Conservation (phyloP, 768 basidiomycete genomes). For the Pleurotus salmoneostramineus region DNA sequence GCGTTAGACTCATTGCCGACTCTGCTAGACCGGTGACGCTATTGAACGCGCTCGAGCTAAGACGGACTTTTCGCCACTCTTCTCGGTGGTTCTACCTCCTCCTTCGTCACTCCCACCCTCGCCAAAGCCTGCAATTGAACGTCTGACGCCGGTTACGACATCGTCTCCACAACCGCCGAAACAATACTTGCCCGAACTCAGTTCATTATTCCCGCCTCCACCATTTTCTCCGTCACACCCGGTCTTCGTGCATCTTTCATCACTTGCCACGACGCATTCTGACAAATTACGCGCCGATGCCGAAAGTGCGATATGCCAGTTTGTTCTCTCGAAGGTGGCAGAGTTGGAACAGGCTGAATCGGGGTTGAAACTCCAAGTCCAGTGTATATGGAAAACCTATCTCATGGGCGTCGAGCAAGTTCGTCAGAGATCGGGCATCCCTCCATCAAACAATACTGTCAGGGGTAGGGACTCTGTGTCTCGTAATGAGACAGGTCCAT, state of each 20-base stretch:
- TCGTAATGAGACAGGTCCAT: slow-evolving; percentile 18
- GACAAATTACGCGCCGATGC: slow-evolving; percentile 49
- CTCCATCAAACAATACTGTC: slow-evolving; percentile 11
- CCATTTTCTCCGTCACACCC: slow-evolving; percentile 77
- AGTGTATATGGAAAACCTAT: slow-evolving; percentile 60
- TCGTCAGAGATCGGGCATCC: slow-evolving; percentile 28
- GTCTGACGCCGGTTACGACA: slow-evolving; percentile 6
- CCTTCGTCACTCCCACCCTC: slow-evolving; percentile 12
- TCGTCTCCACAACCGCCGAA: slow-evolving; percentile 24
- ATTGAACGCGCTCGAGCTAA: slow-evolving; percentile 34
- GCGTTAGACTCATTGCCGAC: slow-evolving; percentile 7
- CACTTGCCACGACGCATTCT: slow-evolving; percentile 52
- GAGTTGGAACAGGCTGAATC: slow-evolving; percentile 56
- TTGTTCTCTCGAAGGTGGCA: slow-evolving; percentile 48
- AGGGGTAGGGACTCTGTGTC: slow-evolving; percentile 18
- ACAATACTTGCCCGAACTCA: slow-evolving; percentile 47
- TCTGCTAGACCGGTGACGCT: slow-evolving; percentile 32
- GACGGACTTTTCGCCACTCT: slow-evolving; percentile 38
- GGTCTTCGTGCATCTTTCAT: slow-evolving; percentile 61
- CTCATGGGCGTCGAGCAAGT: slow-evolving; percentile 40
- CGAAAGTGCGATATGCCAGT: slow-evolving; percentile 52
- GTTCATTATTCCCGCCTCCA: slow-evolving; percentile 66
- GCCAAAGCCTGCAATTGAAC: slow-evolving; percentile 16
- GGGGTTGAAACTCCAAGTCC: slow-evolving; percentile 52
- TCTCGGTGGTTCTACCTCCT: slow-evolving; percentile 42